phyloP scores from a whole-genome alignment of 305 asterid genomes.

The Solanum hybrid region DNA sequence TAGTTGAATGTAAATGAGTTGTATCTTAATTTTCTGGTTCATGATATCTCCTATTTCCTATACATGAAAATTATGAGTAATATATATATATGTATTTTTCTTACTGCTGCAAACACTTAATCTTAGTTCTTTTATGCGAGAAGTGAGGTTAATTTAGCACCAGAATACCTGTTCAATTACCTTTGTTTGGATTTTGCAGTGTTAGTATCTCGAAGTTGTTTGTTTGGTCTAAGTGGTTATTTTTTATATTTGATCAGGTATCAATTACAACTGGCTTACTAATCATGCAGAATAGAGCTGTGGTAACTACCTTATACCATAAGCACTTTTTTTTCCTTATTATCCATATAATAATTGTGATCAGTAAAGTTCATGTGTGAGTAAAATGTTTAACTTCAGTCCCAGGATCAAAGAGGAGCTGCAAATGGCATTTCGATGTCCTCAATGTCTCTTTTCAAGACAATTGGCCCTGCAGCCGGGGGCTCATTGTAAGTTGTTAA shows the following conservation, averaged over 20 bases:
- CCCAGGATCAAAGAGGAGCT: slow-evolving; percentile 53
- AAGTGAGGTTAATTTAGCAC: not conserved
- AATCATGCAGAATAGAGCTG: slow-evolving; percentile 55
- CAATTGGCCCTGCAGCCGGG: slow-evolving; percentile 57
- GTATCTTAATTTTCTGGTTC: not conserved
- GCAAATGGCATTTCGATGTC: slow-evolving; percentile 66
- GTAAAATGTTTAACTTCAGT: slow-evolving; percentile 14
- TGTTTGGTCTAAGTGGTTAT: not conserved
- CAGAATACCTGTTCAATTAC: not conserved
- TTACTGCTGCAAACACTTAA: not conserved
- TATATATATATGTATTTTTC: not conserved
- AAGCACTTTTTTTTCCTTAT: not conserved
- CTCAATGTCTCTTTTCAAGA: slow-evolving; percentile 51
- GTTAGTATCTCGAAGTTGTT: not conserved
- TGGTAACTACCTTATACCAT: slow-evolving; percentile 26
- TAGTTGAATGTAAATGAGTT: not conserved
- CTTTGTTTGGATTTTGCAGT: not conserved
- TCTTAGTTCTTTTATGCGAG: not conserved
- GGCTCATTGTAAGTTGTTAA: slow-evolving; percentile 43
- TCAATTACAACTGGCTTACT: slow-evolving; percentile 51
- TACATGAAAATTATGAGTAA: not conserved
- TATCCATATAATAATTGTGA: not conserved
- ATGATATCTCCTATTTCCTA: not conserved
- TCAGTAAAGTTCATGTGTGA: not conserved
- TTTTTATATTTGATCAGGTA: slow-evolving; percentile 20